Conservation (phyloP, 179 eudicot genomes). For the Silene coronaria region DNA sequence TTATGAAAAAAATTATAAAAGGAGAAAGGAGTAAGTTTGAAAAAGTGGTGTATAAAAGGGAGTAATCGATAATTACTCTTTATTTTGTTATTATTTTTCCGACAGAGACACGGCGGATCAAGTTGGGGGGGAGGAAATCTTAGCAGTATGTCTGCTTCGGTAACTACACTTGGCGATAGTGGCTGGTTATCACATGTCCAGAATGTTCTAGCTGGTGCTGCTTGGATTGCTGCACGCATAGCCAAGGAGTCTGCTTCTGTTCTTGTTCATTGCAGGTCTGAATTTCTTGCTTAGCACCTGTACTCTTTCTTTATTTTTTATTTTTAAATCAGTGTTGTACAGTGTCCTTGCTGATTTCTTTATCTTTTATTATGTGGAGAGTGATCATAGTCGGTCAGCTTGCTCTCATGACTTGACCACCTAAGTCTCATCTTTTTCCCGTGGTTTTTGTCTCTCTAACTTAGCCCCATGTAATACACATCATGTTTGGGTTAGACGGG, state of each 20-base stretch:
- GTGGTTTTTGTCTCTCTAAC: neutral
- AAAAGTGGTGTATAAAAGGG: too few relatives aligned
- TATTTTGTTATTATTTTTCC: slow-evolving; percentile 20
- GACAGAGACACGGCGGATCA: slow-evolving; percentile 94
- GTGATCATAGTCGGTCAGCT: slow-evolving; percentile 5
- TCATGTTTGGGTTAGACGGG: neutral
- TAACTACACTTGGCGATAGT: slow-evolving; percentile 93
- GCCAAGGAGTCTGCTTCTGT: slow-evolving; percentile 89
- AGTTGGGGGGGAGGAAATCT: slow-evolving; percentile 98
- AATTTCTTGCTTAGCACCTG: neutral
- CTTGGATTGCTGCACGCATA: slow-evolving; percentile 99
- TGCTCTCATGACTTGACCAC: neutral
- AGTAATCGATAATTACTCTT: too few relatives aligned
- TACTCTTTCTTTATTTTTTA: neutral
- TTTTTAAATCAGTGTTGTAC: too few relatives aligned
- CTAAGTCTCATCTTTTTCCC: neutral
- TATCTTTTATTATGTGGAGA: neutral
- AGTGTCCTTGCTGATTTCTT: neutral
- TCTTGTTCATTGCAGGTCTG: slow-evolving; percentile 98
- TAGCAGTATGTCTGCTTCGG: slow-evolving; percentile 99
- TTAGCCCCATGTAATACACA: neutral
- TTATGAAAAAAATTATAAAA: too few relatives aligned
- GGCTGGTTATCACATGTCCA: slow-evolving; percentile 98
- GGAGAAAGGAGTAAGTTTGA: too few relatives aligned
- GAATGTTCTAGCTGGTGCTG: slow-evolving; percentile 90